These are phyloP conservation scores for Penicillium macrosclerotiorum DNA, from an alignment of 495 filamentous ascomycete genomes.

Conservation along the genomic window DNA sequence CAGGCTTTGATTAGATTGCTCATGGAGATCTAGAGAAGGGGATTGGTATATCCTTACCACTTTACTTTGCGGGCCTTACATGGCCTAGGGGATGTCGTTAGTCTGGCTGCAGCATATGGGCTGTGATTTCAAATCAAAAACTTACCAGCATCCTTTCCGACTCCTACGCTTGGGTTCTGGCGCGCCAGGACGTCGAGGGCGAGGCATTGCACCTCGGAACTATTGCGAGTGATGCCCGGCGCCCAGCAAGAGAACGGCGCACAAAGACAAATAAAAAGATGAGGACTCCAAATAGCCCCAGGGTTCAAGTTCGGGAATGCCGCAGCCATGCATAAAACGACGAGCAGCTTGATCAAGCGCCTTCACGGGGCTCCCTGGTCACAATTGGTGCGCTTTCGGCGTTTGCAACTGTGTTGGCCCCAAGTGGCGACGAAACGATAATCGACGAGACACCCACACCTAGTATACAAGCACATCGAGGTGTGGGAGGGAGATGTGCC, in stretches of 20 bases:
- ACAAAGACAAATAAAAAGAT: not conserved
- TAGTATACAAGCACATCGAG: constrained; percentile 44
- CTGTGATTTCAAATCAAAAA: not conserved
- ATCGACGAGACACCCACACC: constrained; percentile 41
- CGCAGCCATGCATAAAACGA: constrained; percentile 1
- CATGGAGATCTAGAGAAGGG: not conserved
- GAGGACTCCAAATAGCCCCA: constrained; percentile 5
- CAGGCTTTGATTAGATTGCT: not conserved
- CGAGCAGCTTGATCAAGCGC: not conserved
- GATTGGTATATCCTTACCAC: constrained; percentile 47
- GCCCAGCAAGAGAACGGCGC: not conserved
- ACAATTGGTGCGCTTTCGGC: constrained; percentile 26
- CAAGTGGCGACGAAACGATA: constrained; percentile 44
- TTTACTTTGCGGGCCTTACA: constrained; percentile 88
- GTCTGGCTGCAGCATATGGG: not conserved
- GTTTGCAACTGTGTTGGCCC: constrained; percentile 34
- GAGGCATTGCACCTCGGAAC: constrained; percentile 54
- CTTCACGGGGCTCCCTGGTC: constrained; percentile 17
- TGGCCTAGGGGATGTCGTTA: constrained; percentile 52
- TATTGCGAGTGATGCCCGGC: not conserved
- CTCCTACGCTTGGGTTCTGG: constrained; percentile 70
- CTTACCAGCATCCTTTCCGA: constrained; percentile 84
- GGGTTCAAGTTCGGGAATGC: not conserved
- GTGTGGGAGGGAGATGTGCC: constrained; percentile 35
- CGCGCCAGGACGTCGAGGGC: constrained; percentile 62